A percentile compares a stretch with the other conserved stretches of the same genome.
phyloP scores from a whole-genome alignment of 257 asterid species.

The Scutellaria baicalensis region DNA sequence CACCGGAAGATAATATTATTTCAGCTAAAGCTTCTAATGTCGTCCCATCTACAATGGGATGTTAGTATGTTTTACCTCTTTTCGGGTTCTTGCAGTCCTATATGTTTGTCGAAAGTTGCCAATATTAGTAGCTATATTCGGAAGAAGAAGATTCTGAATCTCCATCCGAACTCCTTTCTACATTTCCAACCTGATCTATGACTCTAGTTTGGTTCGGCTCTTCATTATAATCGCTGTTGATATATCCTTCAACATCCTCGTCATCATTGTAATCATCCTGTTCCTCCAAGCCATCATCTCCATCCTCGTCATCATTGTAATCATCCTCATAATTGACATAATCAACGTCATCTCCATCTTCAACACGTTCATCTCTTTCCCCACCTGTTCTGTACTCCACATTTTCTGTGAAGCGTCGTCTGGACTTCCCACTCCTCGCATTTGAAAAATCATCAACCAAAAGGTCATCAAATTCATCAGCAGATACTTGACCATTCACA shows the following conservation, averaged over 20 bases:
- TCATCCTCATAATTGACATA: slow-evolving; percentile 27
- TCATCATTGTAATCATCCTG: slow-evolving; percentile 17
- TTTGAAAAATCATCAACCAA: slow-evolving; percentile 24
- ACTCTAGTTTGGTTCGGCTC: slow-evolving; percentile 30
- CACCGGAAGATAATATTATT: not conserved
- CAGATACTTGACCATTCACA: slow-evolving; percentile 29
- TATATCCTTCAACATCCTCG: slow-evolving; percentile 31
- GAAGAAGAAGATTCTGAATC: slow-evolving; percentile 38
- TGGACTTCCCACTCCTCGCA: slow-evolving; percentile 6
- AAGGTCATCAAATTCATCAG: slow-evolving; percentile 35
- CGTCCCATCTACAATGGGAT: not conserved
- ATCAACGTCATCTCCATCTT: slow-evolving; percentile 25
- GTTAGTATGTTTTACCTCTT: slow-evolving; percentile 13
- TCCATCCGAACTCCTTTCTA: slow-evolving; percentile 28
- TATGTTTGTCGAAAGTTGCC: not conserved
- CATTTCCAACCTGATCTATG: slow-evolving; percentile 24
- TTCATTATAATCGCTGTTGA: slow-evolving; percentile 37
- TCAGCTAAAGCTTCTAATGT: not conserved
- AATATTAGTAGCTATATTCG: slow-evolving; percentile 51
- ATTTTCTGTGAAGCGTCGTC: slow-evolving; percentile 7
- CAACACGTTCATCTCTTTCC: slow-evolving; percentile 19
- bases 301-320: slow-evolving; percentile 20
- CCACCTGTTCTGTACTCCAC: slow-evolving; percentile 10
- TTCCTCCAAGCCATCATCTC: slow-evolving; percentile 21
- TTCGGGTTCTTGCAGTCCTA: not conserved